These are phyloP conservation scores for Citrus maxima DNA, from an alignment of 345 rosid genomes.

Conservation along the genomic window DNA sequence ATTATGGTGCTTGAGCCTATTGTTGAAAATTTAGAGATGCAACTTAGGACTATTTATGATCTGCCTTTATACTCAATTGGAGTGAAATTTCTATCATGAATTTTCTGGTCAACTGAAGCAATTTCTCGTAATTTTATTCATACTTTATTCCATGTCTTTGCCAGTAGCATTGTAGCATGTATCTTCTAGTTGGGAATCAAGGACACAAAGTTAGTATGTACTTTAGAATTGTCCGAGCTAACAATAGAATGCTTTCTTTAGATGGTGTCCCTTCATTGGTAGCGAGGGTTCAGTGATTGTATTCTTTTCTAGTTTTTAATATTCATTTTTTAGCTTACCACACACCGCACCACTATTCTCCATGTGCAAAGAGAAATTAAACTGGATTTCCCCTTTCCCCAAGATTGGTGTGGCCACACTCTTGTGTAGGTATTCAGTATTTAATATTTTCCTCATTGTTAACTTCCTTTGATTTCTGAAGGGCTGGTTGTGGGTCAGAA, in stretches of 20 bases:
- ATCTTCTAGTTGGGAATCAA: no score
- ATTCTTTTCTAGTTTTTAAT: no score
- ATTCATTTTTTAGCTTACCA: neutral
- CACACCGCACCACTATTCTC: no score
- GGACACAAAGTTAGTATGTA: neutral
- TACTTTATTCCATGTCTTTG: neutral
- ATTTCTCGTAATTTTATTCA: neutral
- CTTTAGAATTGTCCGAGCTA: neutral
- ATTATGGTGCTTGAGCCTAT: neutral
- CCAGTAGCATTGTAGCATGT: neutral
- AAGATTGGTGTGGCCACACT: neutral
- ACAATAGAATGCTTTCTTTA: neutral
- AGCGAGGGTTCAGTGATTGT: neutral
- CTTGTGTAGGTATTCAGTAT: neutral
- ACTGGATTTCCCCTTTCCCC: neutral
- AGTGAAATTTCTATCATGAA: neutral
- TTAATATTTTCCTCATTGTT: neutral
- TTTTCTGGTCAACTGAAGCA: neutral
- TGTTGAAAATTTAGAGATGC: neutral
- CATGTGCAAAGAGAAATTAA: neutral
- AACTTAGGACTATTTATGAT: neutral
- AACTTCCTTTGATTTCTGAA: slow-evolving; percentile 15
- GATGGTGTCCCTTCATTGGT: neutral
- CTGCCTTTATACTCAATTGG: neutral
- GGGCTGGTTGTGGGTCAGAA: slow-evolving; percentile 95